Base-by-base conservation (phyloP, 2,329 filamentous ascomycete genomes). In the Hymenoscyphus infarciens region DNA sequence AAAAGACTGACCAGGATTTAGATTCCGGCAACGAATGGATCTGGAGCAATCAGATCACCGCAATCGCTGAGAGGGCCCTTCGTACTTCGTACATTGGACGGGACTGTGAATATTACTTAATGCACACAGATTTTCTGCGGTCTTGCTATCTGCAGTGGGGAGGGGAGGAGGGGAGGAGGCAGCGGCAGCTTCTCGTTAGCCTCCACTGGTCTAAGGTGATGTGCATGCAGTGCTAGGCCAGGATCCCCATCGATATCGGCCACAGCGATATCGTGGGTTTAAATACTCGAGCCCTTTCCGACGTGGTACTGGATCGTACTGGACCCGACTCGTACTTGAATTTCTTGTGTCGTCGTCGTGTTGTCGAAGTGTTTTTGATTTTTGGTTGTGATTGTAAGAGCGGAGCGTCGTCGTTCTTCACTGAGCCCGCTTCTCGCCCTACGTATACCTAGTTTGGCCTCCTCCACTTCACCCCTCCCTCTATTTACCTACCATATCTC, bases 341-440 rank as follows among this genome's bases (percentile, higher is more conserved):
- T 25, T 16, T 42, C 16, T 42, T 42, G 16, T n/a, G 39, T 42
- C 39, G 16, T n/a, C 39, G 15, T 42, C 16, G 39, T n/a, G 16
- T n/a, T 7, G 39, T 42, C 16, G 16, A n/a, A n/a, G 16, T n/a
- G 16, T 42, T 42, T 42, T n/a, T 16, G n/a, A n/a, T n/a, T n/a
- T n/a, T n/a, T n/a, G n/a, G 15, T 42, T 42, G 39, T n/a, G 16
- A n/a, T 42, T 42, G 39, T n/a, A 7, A 42, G 39, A n/a, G 39
- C 39, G n/a, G n/a, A n/a, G n/a, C n/a, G n/a, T n/a, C n/a, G 39
- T 49, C n/a, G 42, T 49, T 49, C 42, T 49, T 49, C n/a, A 49
- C 19, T 49, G 42, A 49, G 19, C 42, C 19, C 19, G 19, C 42
- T 19, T 6, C 39, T 42, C n/a, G 16, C 39, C 16, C 5, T n/a